These are phyloP conservation scores for Astrocystis sublimbata DNA, from an alignment of 495 filamentous ascomycete genomes.

Conservation along the genomic window DNA sequence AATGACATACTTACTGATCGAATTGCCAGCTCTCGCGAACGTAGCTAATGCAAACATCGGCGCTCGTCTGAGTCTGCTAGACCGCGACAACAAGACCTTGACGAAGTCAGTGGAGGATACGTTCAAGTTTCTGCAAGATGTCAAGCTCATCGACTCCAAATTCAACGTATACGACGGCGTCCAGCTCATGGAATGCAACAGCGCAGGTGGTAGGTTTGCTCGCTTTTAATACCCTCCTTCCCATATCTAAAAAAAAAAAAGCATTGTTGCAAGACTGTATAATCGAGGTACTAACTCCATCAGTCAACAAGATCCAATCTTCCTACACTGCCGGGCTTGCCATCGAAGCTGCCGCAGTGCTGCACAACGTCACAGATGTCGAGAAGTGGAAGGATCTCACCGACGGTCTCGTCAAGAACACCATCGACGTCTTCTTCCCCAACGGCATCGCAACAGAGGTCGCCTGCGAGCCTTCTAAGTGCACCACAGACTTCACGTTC, in stretches of 20 bases:
- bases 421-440: constrained; percentile 58
- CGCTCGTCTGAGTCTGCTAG: constrained; percentile 63
- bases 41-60: constrained; percentile 72
- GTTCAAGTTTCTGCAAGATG: constrained; percentile 62
- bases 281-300: not conserved
- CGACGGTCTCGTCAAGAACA: constrained; percentile 54
- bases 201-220: constrained; percentile 21
- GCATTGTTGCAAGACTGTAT: not conserved
- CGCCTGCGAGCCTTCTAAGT: constrained; percentile 61
- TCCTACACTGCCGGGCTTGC: constrained; percentile 66
- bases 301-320: constrained; percentile 58
- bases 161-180: constrained; percentile 68
- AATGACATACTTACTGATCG: no score
- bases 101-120: constrained; percentile 63
- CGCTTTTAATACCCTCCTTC: not conserved
- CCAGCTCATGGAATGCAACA: constrained; percentile 55
- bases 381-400: constrained; percentile 60
- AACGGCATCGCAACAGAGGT: constrained; percentile 54
- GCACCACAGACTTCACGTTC: constrained; percentile 68
- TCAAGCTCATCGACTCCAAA: constrained; percentile 50
- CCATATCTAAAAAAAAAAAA: not conserved
- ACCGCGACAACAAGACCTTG: constrained; percentile 68
- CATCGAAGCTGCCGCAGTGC: constrained; percentile 64
- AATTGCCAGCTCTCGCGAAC: constrained; percentile 58
- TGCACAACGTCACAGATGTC: constrained; percentile 65